Conservation (phyloP, 164 flowering plant genomes). For the Stephania yunnanensis region DNA sequence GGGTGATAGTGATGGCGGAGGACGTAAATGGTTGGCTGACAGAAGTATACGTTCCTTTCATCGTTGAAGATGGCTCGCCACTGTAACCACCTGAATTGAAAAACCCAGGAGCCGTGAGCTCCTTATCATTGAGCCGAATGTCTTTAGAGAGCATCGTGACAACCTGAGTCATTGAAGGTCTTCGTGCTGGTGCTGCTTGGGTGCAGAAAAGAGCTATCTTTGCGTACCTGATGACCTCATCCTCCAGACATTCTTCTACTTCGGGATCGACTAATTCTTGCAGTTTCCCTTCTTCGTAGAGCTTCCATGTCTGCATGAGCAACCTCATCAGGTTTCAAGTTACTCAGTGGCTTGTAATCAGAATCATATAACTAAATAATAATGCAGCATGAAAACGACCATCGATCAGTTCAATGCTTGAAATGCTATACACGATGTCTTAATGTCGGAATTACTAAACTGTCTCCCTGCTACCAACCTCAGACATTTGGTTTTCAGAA, state of each 20-base stretch:
- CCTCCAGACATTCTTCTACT: constrained; percentile 48
- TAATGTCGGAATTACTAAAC: not conserved
- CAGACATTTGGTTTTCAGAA: not conserved
- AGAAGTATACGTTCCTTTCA: constrained; percentile 26
- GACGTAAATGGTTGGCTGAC: constrained; percentile 32
- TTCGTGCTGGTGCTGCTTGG: constrained; percentile 49
- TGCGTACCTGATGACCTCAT: constrained; percentile 51
- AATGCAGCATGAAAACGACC: not conserved
- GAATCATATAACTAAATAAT: not conserved
- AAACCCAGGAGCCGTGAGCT: constrained; percentile 64
- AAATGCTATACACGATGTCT: not conserved
- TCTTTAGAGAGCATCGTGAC: constrained; percentile 63
- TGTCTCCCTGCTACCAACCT: not conserved
- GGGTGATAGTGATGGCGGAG: constrained; percentile 35
- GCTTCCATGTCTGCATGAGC: constrained; percentile 54
- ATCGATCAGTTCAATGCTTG: not conserved
- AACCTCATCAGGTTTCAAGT: not conserved
- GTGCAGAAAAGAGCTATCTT: constrained; percentile 86
- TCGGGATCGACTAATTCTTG: constrained; percentile 64
- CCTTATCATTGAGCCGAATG: constrained; percentile 51
- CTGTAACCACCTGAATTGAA: constrained; percentile 22
- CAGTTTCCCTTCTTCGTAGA: constrained; percentile 49
- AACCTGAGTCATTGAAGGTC: constrained; percentile 71
- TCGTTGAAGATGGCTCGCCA: constrained; percentile 15
- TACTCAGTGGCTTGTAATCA: not conserved